Percentiles rank a stretch among this genome's conserved stretches.
Conservation (phyloP, 202 grass and related monocot species). For the Saccharum hybrid region DNA sequence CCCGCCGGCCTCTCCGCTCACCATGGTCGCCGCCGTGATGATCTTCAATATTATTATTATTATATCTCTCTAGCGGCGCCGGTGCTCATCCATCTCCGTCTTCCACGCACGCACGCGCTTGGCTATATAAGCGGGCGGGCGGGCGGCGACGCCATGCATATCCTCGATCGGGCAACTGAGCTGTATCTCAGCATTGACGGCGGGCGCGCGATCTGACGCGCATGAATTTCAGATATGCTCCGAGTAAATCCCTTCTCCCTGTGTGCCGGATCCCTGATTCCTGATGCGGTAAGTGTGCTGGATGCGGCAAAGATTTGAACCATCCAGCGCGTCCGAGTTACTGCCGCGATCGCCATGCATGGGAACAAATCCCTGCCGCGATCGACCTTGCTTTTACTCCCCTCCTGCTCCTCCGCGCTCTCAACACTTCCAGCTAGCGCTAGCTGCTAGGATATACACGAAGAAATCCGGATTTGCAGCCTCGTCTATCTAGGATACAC, state of each 20-base stretch:
- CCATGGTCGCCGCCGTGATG: constrained; percentile 35
- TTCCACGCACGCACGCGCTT: not conserved
- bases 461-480: too few relatives aligned
- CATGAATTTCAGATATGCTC: constrained; percentile 12
- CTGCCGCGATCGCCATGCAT: not conserved
- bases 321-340: not conserved
- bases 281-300: constrained; percentile 23
- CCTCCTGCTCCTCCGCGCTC: too few relatives aligned
- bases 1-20: constrained; percentile 15
- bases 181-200: constrained; percentile 47
- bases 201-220: not conserved
- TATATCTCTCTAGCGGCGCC: too few relatives aligned
- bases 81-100: not conserved
- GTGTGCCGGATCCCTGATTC: not conserved
- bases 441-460: too few relatives aligned
- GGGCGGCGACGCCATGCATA: not conserved
- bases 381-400: not conserved
- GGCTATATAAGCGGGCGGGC: not conserved
- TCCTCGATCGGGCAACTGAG: constrained; percentile 35
- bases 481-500: not conserved
- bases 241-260: constrained; percentile 33
- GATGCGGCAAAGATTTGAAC: constrained; percentile 1
- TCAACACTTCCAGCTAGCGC: too few relatives aligned
- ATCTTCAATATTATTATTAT: not conserved
- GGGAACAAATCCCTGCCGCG: constrained; percentile 9